Base-by-base conservation (phyloP, 345 rosid genomes). In the Cardiospermum halicacabum region DNA sequence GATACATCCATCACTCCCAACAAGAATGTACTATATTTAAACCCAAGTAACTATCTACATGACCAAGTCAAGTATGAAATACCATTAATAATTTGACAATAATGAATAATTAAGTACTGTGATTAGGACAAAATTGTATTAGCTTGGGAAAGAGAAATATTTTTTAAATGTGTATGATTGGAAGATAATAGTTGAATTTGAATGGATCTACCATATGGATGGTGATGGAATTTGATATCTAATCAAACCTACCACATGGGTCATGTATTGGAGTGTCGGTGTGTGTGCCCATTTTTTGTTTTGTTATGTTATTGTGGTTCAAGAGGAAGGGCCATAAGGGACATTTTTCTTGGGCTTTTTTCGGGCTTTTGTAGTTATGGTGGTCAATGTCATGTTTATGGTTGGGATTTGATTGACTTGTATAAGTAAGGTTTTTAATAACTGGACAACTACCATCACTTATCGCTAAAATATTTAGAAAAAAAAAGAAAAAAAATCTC, bases 191-290 rank as follows among this genome's bases (percentile, higher is more conserved):
- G 19, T 47, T 3, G 24, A 13, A 47, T 47, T 47, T 3, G 24
- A 13, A 47, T 47, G 51, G 51, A 47, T 47, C 51, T 24, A 47
- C 24, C 51, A 16, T n/a, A 5, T 16, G 49, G 18, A 43, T 4
- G n/a, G 49, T 43, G 3, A 4, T 22, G 22, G 45, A 62, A 22
- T 47, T 31, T 32, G 3, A 21, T 3, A 51, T 15, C 18, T 13
- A 53, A 12, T 47, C 8, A 27, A 32, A 36, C 49, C 51, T 25
- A n/a, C 68, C 59, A 64, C 39, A 39, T 32, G 31, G 30, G 45
- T n/a, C 25, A 49, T 19, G 27, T 26, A 34, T 9, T 18, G 2
- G 3, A 45, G 32, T 51, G 67, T 50, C 58, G 58, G 58, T 9
- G 67, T 4, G 58, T 9, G 67, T 4, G 49, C 25, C n/a, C 49